Evolutionary conservation across 2,329 filamentous ascomycete species (phyloP).

Genomic region (Acarospora socialis): DNA sequence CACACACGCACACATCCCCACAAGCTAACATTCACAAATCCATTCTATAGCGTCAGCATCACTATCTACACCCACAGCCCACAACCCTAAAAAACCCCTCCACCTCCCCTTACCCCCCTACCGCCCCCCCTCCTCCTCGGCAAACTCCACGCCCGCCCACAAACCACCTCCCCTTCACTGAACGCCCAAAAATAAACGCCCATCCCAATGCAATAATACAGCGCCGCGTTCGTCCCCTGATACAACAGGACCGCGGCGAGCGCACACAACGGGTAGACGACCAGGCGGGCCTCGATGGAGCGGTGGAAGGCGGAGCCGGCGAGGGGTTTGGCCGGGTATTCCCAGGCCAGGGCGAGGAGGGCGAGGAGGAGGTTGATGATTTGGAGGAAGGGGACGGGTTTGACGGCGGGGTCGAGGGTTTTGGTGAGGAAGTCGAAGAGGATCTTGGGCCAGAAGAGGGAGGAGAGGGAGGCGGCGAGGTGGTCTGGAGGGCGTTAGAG

Average conservation of each 20-base stretch:
- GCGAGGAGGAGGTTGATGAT: constrained; percentile 79
- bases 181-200: constrained; percentile 92
- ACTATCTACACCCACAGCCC: not conserved
- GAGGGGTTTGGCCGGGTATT: constrained; percentile 73
- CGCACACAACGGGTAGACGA: constrained; percentile 65
- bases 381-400: constrained; percentile 77
- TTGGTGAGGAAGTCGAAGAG: constrained; percentile 96
- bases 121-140: constrained; percentile 1
- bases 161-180: constrained; percentile 83
- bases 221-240: constrained; percentile 77
- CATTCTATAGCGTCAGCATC: too few species aligned
- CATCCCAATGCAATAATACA: constrained; percentile 84
- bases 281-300: constrained; percentile 72
- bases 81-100: not conserved
- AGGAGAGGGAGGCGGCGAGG: constrained; percentile 65
- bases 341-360: constrained; percentile 64
- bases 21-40: too few species aligned
- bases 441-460: constrained; percentile 97
- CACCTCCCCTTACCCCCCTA: not conserved
- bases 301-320: constrained; percentile 72
- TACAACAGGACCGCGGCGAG: constrained; percentile 68
- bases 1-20: too few species aligned
- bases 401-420: constrained; percentile 73
- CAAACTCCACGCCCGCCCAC: constrained; percentile 5
- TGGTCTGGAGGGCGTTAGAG: constrained; percentile 50